These are phyloP conservation scores for Botrytis cinerea DNA, from an alignment of 2,329 filamentous ascomycete genomes.

Conservation along the genomic window DNA sequence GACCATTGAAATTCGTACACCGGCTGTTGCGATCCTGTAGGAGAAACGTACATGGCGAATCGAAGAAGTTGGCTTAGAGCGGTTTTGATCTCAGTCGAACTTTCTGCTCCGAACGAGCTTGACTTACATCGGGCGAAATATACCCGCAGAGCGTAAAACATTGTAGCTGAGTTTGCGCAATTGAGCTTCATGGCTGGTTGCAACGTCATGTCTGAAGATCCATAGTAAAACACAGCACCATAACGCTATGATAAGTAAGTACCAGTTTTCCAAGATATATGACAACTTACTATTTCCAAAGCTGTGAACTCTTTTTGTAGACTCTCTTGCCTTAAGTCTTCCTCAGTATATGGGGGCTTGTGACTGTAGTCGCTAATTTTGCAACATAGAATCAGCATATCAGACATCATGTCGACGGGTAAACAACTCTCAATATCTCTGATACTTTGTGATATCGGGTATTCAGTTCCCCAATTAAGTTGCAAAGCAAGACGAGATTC, in stretches of 20 bases:
- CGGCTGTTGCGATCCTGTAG: slow-evolving; percentile 15
- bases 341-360: background rate
- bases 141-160: slow-evolving; percentile 24
- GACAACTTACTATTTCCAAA: slow-evolving; percentile 11
- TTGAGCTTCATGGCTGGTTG: slow-evolving; percentile 28
- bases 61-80: slow-evolving; percentile 18
- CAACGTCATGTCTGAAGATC: slow-evolving; percentile 26
- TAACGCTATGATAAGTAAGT: background rate
- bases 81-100: background rate
- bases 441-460: slow-evolving; percentile 28
- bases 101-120: slow-evolving; percentile 10
- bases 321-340: background rate
- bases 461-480: slow-evolving; percentile 26
- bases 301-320: background rate
- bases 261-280: background rate
- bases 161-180: slow-evolving; percentile 26
- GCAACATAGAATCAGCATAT: slow-evolving; percentile 24
- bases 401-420: slow-evolving; percentile 29
- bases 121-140: slow-evolving; percentile 15
- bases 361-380: slow-evolving; percentile 11
- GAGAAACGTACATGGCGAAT: slow-evolving; percentile 20
- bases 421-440: slow-evolving; percentile 28
- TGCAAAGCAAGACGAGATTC: slow-evolving; percentile 26
- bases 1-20: slow-evolving; percentile 31
- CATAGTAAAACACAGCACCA: slow-evolving; percentile 25